These are phyloP conservation scores for Clitopilus hobsonii DNA, from an alignment of 768 basidiomycete species.

Conservation along the genomic window DNA sequence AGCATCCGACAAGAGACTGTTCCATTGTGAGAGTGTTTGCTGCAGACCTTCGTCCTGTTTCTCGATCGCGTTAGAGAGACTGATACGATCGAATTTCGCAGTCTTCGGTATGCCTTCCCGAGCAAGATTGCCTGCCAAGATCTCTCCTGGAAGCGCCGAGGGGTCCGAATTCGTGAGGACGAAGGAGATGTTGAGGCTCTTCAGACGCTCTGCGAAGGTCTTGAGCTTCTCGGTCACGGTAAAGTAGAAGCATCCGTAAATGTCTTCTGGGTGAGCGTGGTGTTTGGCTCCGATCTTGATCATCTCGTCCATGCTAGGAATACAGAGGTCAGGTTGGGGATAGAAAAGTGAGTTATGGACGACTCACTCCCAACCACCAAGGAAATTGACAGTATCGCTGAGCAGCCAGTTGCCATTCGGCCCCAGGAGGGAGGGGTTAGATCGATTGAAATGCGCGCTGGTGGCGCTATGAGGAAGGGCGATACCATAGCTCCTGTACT, in stretches of 20 bases:
- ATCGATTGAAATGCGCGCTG: background rate
- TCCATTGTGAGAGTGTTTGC: conserved; percentile 29
- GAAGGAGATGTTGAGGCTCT: conserved; percentile 27
- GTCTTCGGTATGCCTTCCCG: conserved; percentile 23
- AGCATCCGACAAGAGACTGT: conserved; percentile 27
- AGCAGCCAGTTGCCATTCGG: conserved; percentile 24
- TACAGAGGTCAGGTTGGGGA: no score
- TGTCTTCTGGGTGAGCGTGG: conserved; percentile 35
- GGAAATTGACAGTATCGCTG: conserved; percentile 34
- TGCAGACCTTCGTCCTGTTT: conserved; percentile 33
- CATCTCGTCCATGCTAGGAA: conserved; percentile 25
- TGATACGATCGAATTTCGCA: conserved; percentile 38
- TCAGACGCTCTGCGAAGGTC: conserved; percentile 29
- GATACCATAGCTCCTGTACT: background rate
- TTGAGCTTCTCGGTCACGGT: conserved; percentile 34
- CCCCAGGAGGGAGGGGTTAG: background rate
- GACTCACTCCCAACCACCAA: conserved; percentile 42
- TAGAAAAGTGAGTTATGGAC: no score
- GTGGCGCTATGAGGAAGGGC: background rate
- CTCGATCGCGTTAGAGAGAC: conserved; percentile 47
- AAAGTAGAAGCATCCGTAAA: conserved; percentile 49
- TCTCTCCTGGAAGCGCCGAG: background rate
- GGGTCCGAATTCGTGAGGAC: background rate
- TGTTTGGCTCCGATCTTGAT: conserved; percentile 27
- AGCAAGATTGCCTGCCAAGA: conserved; percentile 13